Conservation (phyloP, 2,329 filamentous ascomycete species). For the Diaporthe sp. region DNA sequence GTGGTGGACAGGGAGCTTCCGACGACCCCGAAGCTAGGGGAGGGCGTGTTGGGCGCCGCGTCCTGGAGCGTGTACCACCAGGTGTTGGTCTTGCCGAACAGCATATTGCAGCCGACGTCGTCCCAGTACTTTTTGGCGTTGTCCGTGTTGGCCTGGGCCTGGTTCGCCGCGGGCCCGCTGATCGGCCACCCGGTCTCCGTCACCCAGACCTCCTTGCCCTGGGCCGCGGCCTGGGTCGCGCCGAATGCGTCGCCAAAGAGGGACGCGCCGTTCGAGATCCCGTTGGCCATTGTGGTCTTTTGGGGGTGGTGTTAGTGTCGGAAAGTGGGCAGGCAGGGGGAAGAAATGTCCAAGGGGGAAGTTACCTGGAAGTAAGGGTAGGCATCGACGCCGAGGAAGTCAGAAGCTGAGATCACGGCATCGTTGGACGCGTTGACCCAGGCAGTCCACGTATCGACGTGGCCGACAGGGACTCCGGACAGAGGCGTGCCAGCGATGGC, state of each 20-base stretch:
- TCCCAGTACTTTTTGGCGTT: slow-evolving; percentile 88
- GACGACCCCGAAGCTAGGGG: slow-evolving; percentile 78
- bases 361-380: slow-evolving; percentile 77
- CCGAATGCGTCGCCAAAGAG: slow-evolving; percentile 77
- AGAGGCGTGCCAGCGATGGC: slow-evolving; percentile 72
- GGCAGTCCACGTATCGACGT: slow-evolving; percentile 90
- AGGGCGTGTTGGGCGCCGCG: slow-evolving; percentile 66
- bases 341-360: not conserved
- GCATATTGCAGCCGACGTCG: slow-evolving; percentile 73
- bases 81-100: slow-evolving; percentile 72
- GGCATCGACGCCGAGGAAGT: slow-evolving; percentile 87
- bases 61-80: slow-evolving; percentile 87
- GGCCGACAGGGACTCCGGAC: slow-evolving; percentile 72
- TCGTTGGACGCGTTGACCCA: slow-evolving; percentile 80
- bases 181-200: slow-evolving; percentile 36
- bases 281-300: slow-evolving; percentile 75
- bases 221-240: slow-evolving; percentile 65
- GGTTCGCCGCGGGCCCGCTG: slow-evolving; percentile 29
- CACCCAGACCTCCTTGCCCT: slow-evolving; percentile 35
- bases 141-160: slow-evolving; percentile 26
- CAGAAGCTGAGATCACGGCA: slow-evolving; percentile 73
- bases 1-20: slow-evolving; percentile 62
- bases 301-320: slow-evolving; percentile 38
- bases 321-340: not conserved
- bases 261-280: slow-evolving; percentile 69